Evolutionary conservation across 2,329 filamentous ascomycete species (phyloP), one percentile per base, ranked within the genome.

Genomic region (Gnomoniopsis sp.): DNA sequence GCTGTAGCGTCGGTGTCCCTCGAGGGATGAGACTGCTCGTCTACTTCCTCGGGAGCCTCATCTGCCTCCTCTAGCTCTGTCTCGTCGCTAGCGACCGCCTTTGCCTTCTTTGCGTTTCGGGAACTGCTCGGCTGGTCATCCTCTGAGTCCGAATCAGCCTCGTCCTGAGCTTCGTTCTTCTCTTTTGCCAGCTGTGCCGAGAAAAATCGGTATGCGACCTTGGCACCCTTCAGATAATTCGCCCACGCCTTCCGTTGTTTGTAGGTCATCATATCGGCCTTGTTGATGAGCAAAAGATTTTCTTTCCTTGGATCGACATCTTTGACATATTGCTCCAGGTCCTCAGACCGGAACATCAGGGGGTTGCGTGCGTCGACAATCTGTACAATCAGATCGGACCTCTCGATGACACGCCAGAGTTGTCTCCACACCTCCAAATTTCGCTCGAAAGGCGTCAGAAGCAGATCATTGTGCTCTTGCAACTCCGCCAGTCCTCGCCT

Each of bases 351-450:
- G 77, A 98, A 99, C 66, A 98, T 83, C 19, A 99, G 79, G 2
- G 95, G 95, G 72, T 97, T 97, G 69, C 95, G 83, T 10, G 96
- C 95, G 77, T 99, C 95, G 55, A 99, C 95, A 77, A 99, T 99
- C 78, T 99, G 95, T 38, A 99, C 95, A 3, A 99, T 85, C 44
- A 99, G 78, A 73, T 99, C 95, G 17, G 92, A 97, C 62, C 95
- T 83, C 79, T 99, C 95, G 68, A 99, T 97, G 59, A 99, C 95
- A 76, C 95, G 86, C 95, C 95, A 99, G 67, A 99, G 71, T 74
- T 99, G 95, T 71, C 95, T 87, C 95, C 95, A 99, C 30, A 99
- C 95, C 70, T 99, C 96, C 62, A 99, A 71, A 71, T 99, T 99
- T 60, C 95, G 85, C 80, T 99, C 95, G 69, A 99, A 99, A 0